Conservation (phyloP, 2,329 filamentous ascomycete species). For the Colletotrichum sp. region DNA sequence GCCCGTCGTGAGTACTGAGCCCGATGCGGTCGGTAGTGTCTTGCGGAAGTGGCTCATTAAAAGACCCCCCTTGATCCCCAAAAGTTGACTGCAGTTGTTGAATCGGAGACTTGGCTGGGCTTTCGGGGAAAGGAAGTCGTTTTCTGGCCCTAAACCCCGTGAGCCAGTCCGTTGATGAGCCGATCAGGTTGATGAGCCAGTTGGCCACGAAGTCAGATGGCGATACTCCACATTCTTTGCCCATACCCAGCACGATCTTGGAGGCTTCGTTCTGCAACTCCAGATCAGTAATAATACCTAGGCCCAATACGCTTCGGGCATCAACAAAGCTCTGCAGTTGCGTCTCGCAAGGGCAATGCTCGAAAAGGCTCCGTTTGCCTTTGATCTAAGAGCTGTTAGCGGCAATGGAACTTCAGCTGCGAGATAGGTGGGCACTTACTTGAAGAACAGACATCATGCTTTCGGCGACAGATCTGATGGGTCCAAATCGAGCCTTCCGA, state of each 20-base stretch:
- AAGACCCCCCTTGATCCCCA: no score
- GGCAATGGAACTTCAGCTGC: rapidly evolving
- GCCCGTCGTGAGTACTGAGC: neutral
- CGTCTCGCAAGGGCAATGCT: conserved; percentile 27
- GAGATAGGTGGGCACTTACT: neutral
- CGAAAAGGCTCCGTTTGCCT: conserved; percentile 29
- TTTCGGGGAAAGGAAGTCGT: neutral
- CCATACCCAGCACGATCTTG: conserved; percentile 12
- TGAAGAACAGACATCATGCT: conserved; percentile 25
- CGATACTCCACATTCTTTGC: conserved; percentile 4
- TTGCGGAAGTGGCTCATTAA: neutral
- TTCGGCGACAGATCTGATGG: conserved; percentile 25
- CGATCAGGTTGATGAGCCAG: conserved; percentile 10
- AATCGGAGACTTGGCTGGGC: neutral
- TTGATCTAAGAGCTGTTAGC: conserved; percentile 21
- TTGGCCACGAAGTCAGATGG: conserved; percentile 11
- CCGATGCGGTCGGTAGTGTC: neutral
- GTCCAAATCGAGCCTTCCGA: conserved; percentile 25
- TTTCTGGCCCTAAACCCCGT: neutral
- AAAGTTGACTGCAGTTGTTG: neutral
- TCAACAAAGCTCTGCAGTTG: conserved; percentile 11
- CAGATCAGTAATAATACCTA: neutral
- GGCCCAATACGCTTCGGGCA: neutral
- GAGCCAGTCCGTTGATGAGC: conserved; percentile 11
- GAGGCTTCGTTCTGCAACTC: conserved; percentile 24